Conservation (phyloP, 2,329 filamentous ascomycete genomes). For the Alternaria incomplexa region DNA sequence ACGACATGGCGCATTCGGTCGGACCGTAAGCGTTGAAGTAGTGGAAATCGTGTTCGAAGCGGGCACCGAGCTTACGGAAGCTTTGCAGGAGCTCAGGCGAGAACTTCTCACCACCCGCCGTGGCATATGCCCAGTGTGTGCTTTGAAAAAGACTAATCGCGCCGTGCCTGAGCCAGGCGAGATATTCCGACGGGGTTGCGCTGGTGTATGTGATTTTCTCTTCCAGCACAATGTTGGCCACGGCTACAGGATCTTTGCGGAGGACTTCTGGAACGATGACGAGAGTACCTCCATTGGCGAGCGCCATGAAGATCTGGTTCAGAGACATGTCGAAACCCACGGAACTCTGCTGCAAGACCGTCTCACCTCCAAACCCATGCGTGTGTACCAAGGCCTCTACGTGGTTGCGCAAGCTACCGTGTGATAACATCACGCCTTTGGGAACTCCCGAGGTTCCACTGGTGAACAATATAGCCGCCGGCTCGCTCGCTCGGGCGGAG, state of each 20-base stretch:
- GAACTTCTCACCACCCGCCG: conserved; percentile 26
- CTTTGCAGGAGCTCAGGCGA: not conserved
- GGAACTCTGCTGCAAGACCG: conserved; percentile 50
- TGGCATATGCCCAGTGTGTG: conserved; percentile 37
- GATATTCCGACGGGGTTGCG: conserved; percentile 53
- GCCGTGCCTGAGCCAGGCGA: conserved; percentile 28
- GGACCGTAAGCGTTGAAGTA: conserved; percentile 24
- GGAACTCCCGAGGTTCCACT: conserved; percentile 62
- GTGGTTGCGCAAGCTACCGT: conserved; percentile 37
- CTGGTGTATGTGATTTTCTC: conserved; percentile 48
- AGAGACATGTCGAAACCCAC: conserved; percentile 53
- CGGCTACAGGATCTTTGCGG: conserved; percentile 44
- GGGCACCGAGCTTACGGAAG: conserved; percentile 2
- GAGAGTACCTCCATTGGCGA: conserved; percentile 51
- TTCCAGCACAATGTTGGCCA: conserved; percentile 46
- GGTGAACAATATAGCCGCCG: conserved; percentile 65
- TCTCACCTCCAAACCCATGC: conserved; percentile 39
- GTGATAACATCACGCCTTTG: conserved; percentile 66
- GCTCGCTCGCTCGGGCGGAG: conserved; percentile 22
- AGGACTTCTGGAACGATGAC: conserved; percentile 39
- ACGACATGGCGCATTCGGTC: conserved; percentile 11
- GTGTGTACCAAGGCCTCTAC: conserved; percentile 19
- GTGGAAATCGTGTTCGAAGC: not conserved
- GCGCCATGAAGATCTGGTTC: conserved; percentile 50
- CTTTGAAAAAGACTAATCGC: conserved; percentile 17